Evolutionary conservation across 441 rosid species (phyloP).

Genomic region (Erysimum pusillum): DNA sequence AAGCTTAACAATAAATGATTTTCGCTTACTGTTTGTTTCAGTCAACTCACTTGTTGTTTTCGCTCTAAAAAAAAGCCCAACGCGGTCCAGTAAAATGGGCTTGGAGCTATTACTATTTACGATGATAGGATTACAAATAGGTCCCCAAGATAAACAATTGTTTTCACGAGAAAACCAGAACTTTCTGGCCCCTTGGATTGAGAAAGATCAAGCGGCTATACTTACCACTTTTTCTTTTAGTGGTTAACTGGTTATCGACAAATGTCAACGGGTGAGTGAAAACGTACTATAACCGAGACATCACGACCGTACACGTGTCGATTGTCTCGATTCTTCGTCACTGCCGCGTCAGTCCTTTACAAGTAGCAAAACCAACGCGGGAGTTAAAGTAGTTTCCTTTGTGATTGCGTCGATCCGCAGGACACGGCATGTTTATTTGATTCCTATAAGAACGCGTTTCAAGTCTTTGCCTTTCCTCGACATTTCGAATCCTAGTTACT

Average conservation of each 20-base stretch:
- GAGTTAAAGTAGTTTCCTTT: slow-evolving; percentile 5
- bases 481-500: slow-evolving; percentile 1
- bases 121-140: neutral
- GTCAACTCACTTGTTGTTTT: neutral
- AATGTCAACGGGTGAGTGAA: slow-evolving; percentile 7
- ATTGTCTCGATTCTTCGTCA: neutral
- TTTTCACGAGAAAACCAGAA: slow-evolving; percentile 13
- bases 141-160: neutral
- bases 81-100: neutral
- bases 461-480: slow-evolving; percentile 17
- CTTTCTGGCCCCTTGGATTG: slow-evolving; percentile 38
- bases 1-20: no score
- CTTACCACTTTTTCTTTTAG: neutral
- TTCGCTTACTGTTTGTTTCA: no score
- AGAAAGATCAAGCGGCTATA: slow-evolving; percentile 12
- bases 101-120: neutral
- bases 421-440: slow-evolving; percentile 40
- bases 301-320: slow-evolving; percentile 23
- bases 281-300: neutral
- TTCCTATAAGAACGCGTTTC: slow-evolving; percentile 29
- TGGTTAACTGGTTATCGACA: neutral
- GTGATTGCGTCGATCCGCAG: slow-evolving; percentile 12
- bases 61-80: neutral
- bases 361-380: slow-evolving; percentile 23
- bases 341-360: slow-evolving; percentile 38